phyloP scores from a whole-genome alignment of 495 filamentous ascomycete genomes.

The Penicillium verhagenii region DNA sequence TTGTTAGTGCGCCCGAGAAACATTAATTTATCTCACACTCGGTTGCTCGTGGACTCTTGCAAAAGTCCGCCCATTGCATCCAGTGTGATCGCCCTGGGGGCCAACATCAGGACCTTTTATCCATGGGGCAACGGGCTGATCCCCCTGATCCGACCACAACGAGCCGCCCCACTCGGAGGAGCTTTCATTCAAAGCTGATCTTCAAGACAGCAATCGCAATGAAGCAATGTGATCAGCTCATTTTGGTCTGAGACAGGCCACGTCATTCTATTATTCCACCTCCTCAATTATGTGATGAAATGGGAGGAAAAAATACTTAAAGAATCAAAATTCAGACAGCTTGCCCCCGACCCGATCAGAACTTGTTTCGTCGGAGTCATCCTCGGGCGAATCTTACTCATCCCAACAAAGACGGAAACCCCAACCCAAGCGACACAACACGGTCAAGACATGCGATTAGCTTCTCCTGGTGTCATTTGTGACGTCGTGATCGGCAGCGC shows the following conservation, averaged over 20 bases:
- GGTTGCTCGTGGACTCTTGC: not conserved
- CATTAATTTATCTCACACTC: no score
- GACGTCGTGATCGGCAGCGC: constrained; percentile 21
- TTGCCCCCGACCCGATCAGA: not conserved
- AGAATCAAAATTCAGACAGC: not conserved
- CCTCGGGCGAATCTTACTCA: not conserved
- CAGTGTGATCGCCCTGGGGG: not conserved
- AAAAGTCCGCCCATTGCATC: not conserved
- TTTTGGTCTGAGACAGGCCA: not conserved
- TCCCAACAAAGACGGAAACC: not conserved
- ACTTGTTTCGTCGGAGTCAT: not conserved
- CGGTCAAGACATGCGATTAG: no score
- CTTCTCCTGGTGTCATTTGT: not conserved
- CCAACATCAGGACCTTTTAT: not conserved
- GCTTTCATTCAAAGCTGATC: not conserved
- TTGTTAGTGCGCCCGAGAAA: no score
- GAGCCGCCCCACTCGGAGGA: not conserved
- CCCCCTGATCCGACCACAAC: not conserved
- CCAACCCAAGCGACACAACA: no score
- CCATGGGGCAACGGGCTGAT: not conserved
- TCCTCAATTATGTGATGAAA: not conserved
- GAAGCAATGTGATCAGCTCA: not conserved
- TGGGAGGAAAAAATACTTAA: not conserved
- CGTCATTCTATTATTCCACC: not conserved
- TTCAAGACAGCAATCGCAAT: not conserved